These are phyloP conservation scores for Globisporangium spiculum DNA, from an alignment of 352 stramenopile genomes.

Conservation along the genomic window DNA sequence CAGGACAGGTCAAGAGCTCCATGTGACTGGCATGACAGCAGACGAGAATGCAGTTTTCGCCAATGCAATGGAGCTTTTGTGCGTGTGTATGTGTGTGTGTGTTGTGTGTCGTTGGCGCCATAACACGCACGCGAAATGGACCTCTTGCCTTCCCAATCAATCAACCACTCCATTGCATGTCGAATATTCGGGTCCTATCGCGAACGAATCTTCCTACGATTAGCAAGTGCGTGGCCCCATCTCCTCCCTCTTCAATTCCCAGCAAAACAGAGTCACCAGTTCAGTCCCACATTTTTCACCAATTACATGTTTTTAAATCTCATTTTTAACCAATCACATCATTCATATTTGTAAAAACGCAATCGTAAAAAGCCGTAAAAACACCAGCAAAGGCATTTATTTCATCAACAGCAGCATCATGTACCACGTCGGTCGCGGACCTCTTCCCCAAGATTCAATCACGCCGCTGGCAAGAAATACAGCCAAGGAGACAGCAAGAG, in stretches of 20 bases:
- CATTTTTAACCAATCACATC: background rate
- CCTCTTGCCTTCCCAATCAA: background rate
- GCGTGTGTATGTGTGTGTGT: no score
- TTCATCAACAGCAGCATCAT: background rate
- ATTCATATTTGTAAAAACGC: background rate
- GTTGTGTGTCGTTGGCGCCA: background rate
- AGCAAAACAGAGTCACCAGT: background rate
- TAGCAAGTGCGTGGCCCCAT: background rate
- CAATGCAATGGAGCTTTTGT: background rate
- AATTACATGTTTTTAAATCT: background rate
- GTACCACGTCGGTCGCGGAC: background rate
- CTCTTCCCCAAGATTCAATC: constrained; percentile 4
- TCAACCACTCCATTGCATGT: background rate
- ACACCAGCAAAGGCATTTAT: background rate
- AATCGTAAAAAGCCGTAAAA: background rate
- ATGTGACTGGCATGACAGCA: background rate
- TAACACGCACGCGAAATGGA: background rate
- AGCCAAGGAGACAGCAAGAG: background rate
- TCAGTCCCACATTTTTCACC: background rate
- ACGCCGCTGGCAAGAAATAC: background rate
- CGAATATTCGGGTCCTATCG: background rate
- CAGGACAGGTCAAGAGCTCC: background rate
- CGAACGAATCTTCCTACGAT: constrained; percentile 4
- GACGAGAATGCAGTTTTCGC: background rate
- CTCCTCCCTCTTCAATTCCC: background rate